phyloP scores from a whole-genome alignment of 108 stramenopile genomes.

The Epithemia pelagica region DNA sequence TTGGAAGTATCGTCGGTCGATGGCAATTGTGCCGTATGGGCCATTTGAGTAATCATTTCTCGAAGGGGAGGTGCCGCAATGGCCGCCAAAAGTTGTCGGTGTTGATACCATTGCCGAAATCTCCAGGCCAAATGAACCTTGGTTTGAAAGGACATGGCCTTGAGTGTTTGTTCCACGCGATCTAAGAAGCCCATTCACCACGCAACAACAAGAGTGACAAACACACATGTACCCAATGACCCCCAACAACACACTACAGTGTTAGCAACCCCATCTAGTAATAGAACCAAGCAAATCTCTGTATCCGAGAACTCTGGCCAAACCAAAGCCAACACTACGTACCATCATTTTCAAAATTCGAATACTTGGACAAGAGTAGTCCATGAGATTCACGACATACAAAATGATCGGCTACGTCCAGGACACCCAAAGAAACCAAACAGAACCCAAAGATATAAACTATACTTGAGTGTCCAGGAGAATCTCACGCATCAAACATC shows the following conservation, averaged over 20 bases:
- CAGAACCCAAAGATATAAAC: too few relatives aligned
- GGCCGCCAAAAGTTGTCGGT: conserved; percentile 43
- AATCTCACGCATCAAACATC: too few relatives aligned
- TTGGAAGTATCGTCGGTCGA: conserved; percentile 7
- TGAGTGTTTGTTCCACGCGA: conserved; percentile 31
- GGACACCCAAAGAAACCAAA: too few relatives aligned
- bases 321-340: background rate
- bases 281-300: too few relatives aligned
- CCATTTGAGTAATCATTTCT: conserved; percentile 30
- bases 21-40: conserved; percentile 18
- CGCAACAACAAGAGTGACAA: background rate
- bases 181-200: background rate
- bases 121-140: conserved; percentile 59
- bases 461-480: too few relatives aligned
- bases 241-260: too few relatives aligned
- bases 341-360: conserved; percentile 42
- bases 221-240: background rate
- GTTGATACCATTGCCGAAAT: conserved; percentile 71
- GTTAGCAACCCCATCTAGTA: too few relatives aligned
- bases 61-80: conserved; percentile 55
- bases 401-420: conserved; percentile 77
- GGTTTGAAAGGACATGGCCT: conserved; percentile 40
- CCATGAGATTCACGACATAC: conserved; percentile 61
- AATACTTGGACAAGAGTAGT: conserved; percentile 41
- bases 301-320: too few relatives aligned